These are phyloP conservation scores for Polytrichum formosum DNA, from an alignment of 225 moss, liverwort and hornwort species.

Conservation along the genomic window DNA sequence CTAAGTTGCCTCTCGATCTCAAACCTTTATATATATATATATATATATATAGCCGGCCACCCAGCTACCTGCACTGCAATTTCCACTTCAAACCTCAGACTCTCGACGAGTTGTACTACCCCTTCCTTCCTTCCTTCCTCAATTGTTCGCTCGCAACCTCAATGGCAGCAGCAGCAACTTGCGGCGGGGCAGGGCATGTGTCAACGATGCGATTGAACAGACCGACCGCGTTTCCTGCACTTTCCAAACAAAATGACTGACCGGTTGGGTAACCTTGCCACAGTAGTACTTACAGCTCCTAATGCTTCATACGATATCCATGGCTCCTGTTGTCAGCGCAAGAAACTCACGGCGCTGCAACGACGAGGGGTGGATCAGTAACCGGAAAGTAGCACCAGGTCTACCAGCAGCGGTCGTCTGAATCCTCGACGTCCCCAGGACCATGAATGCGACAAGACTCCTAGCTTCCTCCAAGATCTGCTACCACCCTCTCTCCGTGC, in stretches of 20 bases:
- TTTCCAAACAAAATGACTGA: not conserved
- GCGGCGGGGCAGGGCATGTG: too few relatives aligned
- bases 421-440: not conserved
- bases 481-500: not conserved
- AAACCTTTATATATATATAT: too few relatives aligned
- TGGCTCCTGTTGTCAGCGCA: not conserved
- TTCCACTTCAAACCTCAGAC: not conserved
- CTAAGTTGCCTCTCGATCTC: not conserved
- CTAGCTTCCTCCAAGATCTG: not conserved
- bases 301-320: constrained; percentile 6
- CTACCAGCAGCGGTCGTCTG: not conserved
- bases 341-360: not conserved
- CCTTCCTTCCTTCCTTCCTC: not conserved
- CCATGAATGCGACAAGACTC: not conserved
- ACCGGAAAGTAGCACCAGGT: not conserved
- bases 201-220: not conserved
- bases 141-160: not conserved
- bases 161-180: not conserved
- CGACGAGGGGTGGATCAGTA: not conserved
- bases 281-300: not conserved
- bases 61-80: not conserved
- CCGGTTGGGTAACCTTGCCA: not conserved
- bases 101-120: not conserved
- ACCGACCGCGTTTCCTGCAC: not conserved
- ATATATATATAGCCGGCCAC: too few relatives aligned